Evolutionary conservation across 1,284 basidiomycete genomes (phyloP).

Genomic region (Ganoderma multipileum): DNA sequence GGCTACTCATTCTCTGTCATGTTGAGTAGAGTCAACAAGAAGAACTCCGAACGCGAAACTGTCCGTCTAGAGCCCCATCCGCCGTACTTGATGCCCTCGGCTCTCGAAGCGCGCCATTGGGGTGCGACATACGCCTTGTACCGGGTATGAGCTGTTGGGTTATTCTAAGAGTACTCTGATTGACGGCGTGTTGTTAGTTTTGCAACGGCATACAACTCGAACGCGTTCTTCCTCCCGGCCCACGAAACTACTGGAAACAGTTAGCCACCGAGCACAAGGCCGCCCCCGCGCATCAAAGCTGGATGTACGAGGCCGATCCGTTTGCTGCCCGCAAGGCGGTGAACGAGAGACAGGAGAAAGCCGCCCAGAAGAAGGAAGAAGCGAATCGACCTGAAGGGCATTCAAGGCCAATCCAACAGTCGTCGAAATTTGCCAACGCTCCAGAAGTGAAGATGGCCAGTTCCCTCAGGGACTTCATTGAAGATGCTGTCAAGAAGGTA

Average conservation of each 20-base stretch:
- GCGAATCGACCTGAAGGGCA: slow-evolving; percentile 20
- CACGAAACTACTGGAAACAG: slow-evolving; percentile 85
- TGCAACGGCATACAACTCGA: slow-evolving; percentile 83
- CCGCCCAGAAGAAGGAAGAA: slow-evolving; percentile 52
- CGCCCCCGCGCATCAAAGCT: slow-evolving; percentile 73
- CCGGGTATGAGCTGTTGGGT: slow-evolving; percentile 62
- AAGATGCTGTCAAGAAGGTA: slow-evolving; percentile 84
- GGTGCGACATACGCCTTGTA: slow-evolving; percentile 89
- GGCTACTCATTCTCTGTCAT: slow-evolving; percentile 70
- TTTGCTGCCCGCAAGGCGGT: slow-evolving; percentile 79
- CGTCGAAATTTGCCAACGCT: slow-evolving; percentile 65
- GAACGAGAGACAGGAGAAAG: slow-evolving; percentile 66
- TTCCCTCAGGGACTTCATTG: slow-evolving; percentile 80
- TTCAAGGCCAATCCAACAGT: slow-evolving; percentile 29
- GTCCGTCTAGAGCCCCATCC: slow-evolving; percentile 80
- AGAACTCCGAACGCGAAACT: slow-evolving; percentile 70
- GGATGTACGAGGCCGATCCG: slow-evolving; percentile 89
- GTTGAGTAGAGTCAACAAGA: slow-evolving; percentile 71
- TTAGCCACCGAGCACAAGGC: slow-evolving; percentile 76
- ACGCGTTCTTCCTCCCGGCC: slow-evolving; percentile 79
- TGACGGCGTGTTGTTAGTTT: slow-evolving; percentile 54
- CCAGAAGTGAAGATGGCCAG: slow-evolving; percentile 90
- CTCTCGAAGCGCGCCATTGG: slow-evolving; percentile 85
- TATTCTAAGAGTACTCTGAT: neutral
- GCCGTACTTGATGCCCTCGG: slow-evolving; percentile 64